Percentiles rank a stretch among this genome's conserved stretches.
phyloP scores from a whole-genome alignment of 306 rosid genomes.

The Abrus precatorius region DNA sequence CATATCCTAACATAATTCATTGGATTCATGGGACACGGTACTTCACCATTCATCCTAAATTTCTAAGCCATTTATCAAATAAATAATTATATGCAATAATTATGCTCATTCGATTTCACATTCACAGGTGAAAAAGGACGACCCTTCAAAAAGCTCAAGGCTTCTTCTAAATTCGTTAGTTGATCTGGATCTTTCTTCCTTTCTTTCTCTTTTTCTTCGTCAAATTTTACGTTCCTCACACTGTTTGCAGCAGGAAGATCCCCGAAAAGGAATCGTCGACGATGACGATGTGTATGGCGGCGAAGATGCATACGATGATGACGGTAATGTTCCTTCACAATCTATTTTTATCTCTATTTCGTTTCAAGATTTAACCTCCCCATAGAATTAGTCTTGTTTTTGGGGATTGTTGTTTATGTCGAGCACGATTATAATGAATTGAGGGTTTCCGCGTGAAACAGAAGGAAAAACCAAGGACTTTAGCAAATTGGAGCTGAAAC shows the following conservation, averaged over 20 bases:
- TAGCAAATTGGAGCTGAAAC: slow-evolving; percentile 86
- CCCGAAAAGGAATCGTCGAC: slow-evolving; percentile 54
- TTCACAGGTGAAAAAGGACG: slow-evolving; percentile 73
- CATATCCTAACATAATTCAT: neutral
- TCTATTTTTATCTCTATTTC: neutral
- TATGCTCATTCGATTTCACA: slow-evolving; percentile 16
- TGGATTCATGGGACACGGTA: slow-evolving; percentile 57
- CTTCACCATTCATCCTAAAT: neutral
- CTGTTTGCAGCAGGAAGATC: slow-evolving; percentile 65
- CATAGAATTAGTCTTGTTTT: slow-evolving; percentile 4
- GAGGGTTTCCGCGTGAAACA: slow-evolving; percentile 49
- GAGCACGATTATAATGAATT: neutral
- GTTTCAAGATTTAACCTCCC: neutral
- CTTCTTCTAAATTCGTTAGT: slow-evolving; percentile 60
- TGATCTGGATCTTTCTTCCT: neutral
- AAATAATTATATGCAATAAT: slow-evolving; percentile 9
- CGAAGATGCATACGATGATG: slow-evolving; percentile 75
- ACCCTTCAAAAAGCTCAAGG: slow-evolving; percentile 68
- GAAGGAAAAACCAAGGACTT: slow-evolving; percentile 78
- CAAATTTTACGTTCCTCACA: slow-evolving; percentile 14
- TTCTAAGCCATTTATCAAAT: neutral
- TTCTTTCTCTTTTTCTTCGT: neutral
- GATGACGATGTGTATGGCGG: slow-evolving; percentile 63
- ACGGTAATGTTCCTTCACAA: slow-evolving; percentile 57
- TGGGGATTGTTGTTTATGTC: slow-evolving; percentile 3